phyloP scores from a whole-genome alignment of 768 basidiomycete species.

The Macrolepiota fuliginosa region DNA sequence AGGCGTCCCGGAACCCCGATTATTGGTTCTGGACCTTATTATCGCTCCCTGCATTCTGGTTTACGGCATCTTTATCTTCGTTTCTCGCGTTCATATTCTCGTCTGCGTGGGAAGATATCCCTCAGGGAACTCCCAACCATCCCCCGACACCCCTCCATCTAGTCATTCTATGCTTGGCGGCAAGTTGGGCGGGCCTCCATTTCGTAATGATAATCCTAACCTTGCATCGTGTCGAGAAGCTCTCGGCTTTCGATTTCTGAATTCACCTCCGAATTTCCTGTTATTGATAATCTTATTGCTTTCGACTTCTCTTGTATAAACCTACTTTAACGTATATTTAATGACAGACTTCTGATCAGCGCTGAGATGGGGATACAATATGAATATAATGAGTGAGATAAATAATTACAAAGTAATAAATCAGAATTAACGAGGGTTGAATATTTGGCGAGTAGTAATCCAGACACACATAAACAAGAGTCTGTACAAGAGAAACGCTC shows the following conservation, averaged over 20 bases:
- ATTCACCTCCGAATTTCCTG: not conserved
- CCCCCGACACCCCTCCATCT: not conserved
- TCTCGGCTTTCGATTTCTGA: not conserved
- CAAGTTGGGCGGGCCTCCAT: not conserved
- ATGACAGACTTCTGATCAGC: not conserved
- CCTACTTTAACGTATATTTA: not conserved
- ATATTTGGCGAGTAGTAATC: not conserved
- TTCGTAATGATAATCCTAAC: not conserved
- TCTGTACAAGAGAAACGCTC: not conserved
- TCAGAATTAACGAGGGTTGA: not conserved
- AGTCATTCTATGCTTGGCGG: not conserved
- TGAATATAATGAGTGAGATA: not conserved
- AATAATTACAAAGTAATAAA: conserved; percentile 1
- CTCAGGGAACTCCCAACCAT: not conserved
- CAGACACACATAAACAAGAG: not conserved
- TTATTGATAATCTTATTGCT: not conserved
- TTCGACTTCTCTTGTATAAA: not conserved
- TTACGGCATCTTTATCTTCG: not conserved
- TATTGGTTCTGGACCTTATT: not conserved
- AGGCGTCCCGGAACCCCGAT: not conserved
- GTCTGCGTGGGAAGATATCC: not conserved
- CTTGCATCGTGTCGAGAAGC: not conserved
- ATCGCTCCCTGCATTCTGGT: not conserved
- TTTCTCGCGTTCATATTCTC: not conserved
- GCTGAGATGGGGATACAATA: not conserved